Conservation (phyloP, 148 eudicot genomes). For the Chenopodium album region DNA sequence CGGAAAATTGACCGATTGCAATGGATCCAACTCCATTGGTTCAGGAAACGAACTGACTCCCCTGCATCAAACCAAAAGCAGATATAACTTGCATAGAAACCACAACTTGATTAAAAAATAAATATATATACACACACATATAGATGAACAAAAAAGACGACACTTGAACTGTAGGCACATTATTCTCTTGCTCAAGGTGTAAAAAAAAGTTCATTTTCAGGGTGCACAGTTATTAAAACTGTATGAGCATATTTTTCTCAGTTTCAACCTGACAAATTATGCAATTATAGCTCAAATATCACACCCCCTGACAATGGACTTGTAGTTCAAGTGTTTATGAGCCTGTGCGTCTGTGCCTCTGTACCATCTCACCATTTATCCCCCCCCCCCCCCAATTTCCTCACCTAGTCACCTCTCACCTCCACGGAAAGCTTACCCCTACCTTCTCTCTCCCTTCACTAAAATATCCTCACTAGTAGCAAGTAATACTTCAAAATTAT, state of each 20-base stretch:
- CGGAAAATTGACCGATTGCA: conserved; percentile 29
- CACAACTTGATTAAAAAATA: not conserved
- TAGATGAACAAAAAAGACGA: not conserved
- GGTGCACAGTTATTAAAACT: too few relatives aligned
- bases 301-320: too few relatives aligned
- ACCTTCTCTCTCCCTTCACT: not conserved
- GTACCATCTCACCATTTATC: not conserved
- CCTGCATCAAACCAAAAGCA: conserved; percentile 47
- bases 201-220: too few relatives aligned
- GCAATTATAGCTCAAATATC: too few relatives aligned
- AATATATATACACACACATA: not conserved
- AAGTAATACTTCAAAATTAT: not conserved
- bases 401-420: not conserved
- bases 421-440: not conserved
- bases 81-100: not conserved
- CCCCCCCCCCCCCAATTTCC: not conserved
- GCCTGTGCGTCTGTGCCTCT: too few relatives aligned
- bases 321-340: too few relatives aligned
- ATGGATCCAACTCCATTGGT: conserved; percentile 45
- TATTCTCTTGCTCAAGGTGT: not conserved
- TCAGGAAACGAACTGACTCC: conserved; percentile 39
- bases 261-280: too few relatives aligned
- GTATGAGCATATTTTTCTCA: too few relatives aligned
- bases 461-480: not conserved
- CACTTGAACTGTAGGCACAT: not conserved